A percentile compares a stretch with the other conserved stretches of the same genome.
Evolutionary conservation across 345 rosid genomes (phyloP).

Genomic region (Clarkia xantiana): DNA sequence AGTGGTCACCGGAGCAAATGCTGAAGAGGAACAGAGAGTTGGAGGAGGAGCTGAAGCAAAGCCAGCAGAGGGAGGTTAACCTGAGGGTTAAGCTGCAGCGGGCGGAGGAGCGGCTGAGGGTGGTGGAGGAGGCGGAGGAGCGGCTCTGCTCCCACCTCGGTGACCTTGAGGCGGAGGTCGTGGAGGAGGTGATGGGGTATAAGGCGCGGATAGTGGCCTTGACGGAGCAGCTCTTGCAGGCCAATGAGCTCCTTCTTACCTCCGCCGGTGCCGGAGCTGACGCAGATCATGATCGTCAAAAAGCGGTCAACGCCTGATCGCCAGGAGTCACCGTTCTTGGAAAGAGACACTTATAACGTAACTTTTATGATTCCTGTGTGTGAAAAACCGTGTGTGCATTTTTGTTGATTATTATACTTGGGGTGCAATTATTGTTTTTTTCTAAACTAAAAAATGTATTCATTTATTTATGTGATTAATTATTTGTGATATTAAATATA

Average conservation of each 20-base stretch:
- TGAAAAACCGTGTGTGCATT: too few species aligned
- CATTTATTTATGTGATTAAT: too few species aligned
- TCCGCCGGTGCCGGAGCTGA: too few species aligned
- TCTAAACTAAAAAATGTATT: too few species aligned
- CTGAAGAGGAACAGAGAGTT: constrained; percentile 50
- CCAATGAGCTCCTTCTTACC: constrained; percentile 9
- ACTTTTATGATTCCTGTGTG: too few species aligned
- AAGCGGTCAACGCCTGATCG: too few species aligned
- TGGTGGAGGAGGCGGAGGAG: constrained; percentile 84
- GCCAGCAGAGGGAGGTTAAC: constrained; percentile 34
- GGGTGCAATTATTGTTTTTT: too few species aligned
- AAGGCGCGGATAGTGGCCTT: constrained; percentile 47
- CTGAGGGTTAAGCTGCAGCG: constrained; percentile 36
- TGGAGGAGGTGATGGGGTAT: constrained; percentile 48
- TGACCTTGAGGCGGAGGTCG: constrained; percentile 75
- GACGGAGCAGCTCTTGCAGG: constrained; percentile 47
- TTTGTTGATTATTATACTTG: too few species aligned
- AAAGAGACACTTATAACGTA: too few species aligned
- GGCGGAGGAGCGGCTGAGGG: constrained; percentile 36
- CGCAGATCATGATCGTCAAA: too few species aligned
- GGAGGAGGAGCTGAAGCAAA: constrained; percentile 36
- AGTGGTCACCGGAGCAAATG: constrained; percentile 18
- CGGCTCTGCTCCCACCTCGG: constrained; percentile 73
- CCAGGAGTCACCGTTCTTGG: too few species aligned
- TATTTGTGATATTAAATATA: too few species aligned